Conservation (phyloP, 2,329 filamentous ascomycete species). For the Penicillium sp. region DNA sequence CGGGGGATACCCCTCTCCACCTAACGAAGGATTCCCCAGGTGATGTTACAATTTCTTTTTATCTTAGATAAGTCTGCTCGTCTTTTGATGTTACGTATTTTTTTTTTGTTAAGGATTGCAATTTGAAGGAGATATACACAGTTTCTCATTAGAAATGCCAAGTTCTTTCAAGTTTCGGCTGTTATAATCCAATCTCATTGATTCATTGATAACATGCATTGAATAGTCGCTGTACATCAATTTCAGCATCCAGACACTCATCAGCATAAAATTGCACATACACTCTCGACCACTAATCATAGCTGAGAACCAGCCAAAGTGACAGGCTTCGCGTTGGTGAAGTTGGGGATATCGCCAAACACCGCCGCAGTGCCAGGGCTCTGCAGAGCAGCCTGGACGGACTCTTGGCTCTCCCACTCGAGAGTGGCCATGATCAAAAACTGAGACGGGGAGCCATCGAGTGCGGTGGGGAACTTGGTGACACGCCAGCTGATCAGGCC, state of each 20-base stretch:
- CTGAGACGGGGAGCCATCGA: constrained; percentile 17
- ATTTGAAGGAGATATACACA: neutral
- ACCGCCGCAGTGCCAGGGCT: constrained; percentile 6
- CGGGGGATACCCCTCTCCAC: neutral
- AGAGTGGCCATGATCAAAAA: constrained; percentile 18
- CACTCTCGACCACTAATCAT: neutral
- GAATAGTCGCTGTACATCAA: neutral
- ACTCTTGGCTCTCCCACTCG: constrained; percentile 20
- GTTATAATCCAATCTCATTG: neutral
- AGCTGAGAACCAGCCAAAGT: constrained; percentile 16
- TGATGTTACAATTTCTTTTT: neutral
- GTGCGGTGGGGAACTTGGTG: constrained; percentile 16
- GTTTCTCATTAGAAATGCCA: neutral
- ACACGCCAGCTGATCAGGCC: constrained; percentile 19
- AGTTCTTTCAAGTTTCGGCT: neutral
- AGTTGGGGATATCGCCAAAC: constrained; percentile 24
- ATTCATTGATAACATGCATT: neutral
- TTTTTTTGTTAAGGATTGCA: neutral
- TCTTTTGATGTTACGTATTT: neutral
- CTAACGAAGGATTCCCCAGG: neutral
- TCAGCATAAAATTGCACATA: neutral
- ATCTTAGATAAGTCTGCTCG: neutral
- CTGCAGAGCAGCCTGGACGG: constrained; percentile 9
- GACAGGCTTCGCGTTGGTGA: constrained; percentile 23
- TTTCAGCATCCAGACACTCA: neutral